phyloP scores from a whole-genome alignment of 495 filamentous ascomycete species.

The Tuber borchii region DNA sequence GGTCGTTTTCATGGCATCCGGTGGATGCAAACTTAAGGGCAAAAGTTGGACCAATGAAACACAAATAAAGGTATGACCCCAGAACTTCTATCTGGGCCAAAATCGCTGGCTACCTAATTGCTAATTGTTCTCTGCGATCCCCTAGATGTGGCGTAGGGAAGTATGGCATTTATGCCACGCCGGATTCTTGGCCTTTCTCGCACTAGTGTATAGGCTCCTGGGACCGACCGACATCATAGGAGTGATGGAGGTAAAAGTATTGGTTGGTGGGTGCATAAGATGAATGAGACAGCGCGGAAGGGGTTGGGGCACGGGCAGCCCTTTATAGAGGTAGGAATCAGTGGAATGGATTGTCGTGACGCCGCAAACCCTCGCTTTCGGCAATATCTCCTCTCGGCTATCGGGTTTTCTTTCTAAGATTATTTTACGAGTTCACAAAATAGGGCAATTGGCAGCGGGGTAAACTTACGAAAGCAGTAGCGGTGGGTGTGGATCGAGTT shows the following conservation, averaged over 20 bases:
- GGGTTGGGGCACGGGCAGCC: background rate
- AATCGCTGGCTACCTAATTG: background rate
- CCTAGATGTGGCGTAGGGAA: background rate
- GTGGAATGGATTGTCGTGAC: background rate
- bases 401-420: background rate
- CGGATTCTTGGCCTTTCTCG: background rate
- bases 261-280: background rate
- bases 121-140: background rate
- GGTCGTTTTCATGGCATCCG: background rate
- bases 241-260: background rate
- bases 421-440: background rate
- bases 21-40: background rate
- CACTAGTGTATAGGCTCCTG: too few species aligned
- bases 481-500: background rate
- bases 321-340: slow-evolving; percentile 1
- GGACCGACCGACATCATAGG: background rate
- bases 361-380: background rate
- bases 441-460: background rate
- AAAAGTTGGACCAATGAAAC: background rate
- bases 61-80: background rate
- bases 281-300: background rate
- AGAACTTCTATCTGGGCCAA: background rate
- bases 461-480: background rate
- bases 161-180: background rate
- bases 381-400: background rate